Evolutionary conservation across 2,329 filamentous ascomycete genomes (phyloP), one percentile per base, ranked within the genome.

Genomic region (Didymella exigua): DNA sequence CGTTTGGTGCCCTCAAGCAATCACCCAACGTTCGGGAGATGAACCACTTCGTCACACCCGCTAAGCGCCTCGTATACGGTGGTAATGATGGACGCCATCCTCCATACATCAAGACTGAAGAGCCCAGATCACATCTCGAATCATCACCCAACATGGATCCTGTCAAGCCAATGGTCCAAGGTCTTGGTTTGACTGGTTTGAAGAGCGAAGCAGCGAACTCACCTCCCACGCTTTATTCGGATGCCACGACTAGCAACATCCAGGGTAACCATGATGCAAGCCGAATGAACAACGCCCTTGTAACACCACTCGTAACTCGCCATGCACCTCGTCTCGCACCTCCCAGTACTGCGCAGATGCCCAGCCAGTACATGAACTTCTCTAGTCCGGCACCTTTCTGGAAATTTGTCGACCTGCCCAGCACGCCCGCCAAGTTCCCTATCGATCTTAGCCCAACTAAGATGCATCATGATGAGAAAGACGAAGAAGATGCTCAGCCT

Each of bases 301-400:
- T 90, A 41, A 92, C 89, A 1, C 89, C 89, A 1, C 87, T 89
- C 8, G 89, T 90, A 7, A 86, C 86, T 38, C 84, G 87, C 45
- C 86, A 91, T 56, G 86, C 90, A 58, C 90, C 90, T 26, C 85
- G 84, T 63, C 82, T 93, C 34, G 89, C 88, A 1, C 91, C 91
- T 26, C 90, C 90, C 0, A 92, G 89, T 67, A 93, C 90, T 5
- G 86, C 89, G 5, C 89, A 93, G 70, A 82, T 90, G 50, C 91
- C 91, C 9, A 93, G 89, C 69, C 89, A 92, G 68, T 90, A 91
- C 72, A 91, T 93, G 84, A 89, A 90, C 29, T 92, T 91, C 40
- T 91, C 88, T 64, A 92, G 89, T 27, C 91, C 91, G 0, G 91
- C 91, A 1, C 90, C 90, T 0, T 95, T 96, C 74, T 96, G 91